phyloP scores from a whole-genome alignment of 2,329 filamentous ascomycete genomes.

The Pseudogymnoascus sp. region DNA sequence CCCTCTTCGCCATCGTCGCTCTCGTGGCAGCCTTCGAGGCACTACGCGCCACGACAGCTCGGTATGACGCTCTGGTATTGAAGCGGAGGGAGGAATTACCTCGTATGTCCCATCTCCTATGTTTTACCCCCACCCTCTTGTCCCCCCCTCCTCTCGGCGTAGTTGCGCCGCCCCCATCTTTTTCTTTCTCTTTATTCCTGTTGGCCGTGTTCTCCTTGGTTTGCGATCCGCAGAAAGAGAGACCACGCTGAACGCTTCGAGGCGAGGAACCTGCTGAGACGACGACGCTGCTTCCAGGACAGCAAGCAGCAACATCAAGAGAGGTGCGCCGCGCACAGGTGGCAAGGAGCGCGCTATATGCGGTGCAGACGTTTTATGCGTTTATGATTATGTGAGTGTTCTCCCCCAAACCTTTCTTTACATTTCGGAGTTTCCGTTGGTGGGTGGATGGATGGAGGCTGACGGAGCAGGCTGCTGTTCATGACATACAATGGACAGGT shows the following conservation, averaged over 20 bases:
- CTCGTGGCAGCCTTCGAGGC: slow-evolving; percentile 91
- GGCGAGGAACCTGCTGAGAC: slow-evolving; percentile 45
- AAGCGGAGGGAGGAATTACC: slow-evolving; percentile 21
- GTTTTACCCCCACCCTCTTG: not conserved
- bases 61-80: slow-evolving; percentile 54
- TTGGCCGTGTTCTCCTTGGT: not conserved
- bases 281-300: slow-evolving; percentile 60
- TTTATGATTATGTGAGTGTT: slow-evolving; percentile 93
- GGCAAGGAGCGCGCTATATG: slow-evolving; percentile 77
- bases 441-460: not conserved
- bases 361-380: slow-evolving; percentile 91
- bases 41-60: slow-evolving; percentile 65
- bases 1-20: slow-evolving; percentile 71
- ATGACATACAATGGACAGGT: slow-evolving; percentile 99
- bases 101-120: slow-evolving; percentile 20
- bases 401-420: too few species aligned
- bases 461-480: slow-evolving; percentile 69
- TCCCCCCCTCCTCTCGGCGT: not conserved
- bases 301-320: slow-evolving; percentile 52
- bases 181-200: not conserved
- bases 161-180: not conserved
- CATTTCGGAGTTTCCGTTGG: too few species aligned
- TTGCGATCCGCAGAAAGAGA: slow-evolving; percentile 20
- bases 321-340: slow-evolving; percentile 63
- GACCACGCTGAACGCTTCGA: slow-evolving; percentile 13